Conservation (phyloP, 768 basidiomycete genomes). For the Phylloporus sp. region DNA sequence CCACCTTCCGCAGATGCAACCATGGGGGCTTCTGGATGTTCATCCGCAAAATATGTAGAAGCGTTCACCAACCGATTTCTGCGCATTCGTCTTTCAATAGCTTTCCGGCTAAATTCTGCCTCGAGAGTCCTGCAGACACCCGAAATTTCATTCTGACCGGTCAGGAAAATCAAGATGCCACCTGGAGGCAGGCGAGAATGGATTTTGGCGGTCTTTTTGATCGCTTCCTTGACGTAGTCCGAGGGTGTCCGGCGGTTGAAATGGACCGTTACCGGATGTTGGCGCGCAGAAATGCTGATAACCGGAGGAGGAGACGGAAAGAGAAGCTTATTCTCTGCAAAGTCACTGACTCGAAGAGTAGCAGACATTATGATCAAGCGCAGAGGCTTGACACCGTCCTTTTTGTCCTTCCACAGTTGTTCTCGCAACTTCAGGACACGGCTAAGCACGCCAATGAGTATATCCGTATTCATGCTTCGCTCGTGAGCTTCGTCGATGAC, state of each 20-base stretch:
- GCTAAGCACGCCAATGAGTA: constrained; percentile 94
- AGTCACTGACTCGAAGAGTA: constrained; percentile 89
- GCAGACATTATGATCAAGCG: constrained; percentile 98
- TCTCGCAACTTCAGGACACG: constrained; percentile 88
- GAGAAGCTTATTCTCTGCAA: constrained; percentile 76
- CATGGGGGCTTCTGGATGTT: constrained; percentile 13
- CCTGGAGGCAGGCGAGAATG: constrained; percentile 90
- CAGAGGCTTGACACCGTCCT: constrained; percentile 74
- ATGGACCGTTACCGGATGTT: constrained; percentile 93
- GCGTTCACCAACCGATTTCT: constrained; percentile 25
- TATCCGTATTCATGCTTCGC: constrained; percentile 96
- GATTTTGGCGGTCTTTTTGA: constrained; percentile 87
- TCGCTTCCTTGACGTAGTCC: constrained; percentile 87
- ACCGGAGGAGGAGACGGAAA: constrained; percentile 87
- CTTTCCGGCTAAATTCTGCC: constrained; percentile 65
- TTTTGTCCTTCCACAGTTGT: constrained; percentile 78
- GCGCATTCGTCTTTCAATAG: constrained; percentile 49
- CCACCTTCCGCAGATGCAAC: constrained; percentile 20
- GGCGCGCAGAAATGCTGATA: constrained; percentile 83
- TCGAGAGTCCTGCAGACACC: constrained; percentile 81
- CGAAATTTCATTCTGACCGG: constrained; percentile 92
- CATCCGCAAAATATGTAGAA: constrained; percentile 27
- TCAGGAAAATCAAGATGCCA: constrained; percentile 89
- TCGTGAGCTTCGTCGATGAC: constrained; percentile 99
- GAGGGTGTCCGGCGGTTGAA: constrained; percentile 82